A percentile compares a stretch with the other conserved stretches of the same genome.
Evolutionary conservation across 2,329 filamentous ascomycete genomes (phyloP).

Genomic region (Fusarium brevicatenulatum): DNA sequence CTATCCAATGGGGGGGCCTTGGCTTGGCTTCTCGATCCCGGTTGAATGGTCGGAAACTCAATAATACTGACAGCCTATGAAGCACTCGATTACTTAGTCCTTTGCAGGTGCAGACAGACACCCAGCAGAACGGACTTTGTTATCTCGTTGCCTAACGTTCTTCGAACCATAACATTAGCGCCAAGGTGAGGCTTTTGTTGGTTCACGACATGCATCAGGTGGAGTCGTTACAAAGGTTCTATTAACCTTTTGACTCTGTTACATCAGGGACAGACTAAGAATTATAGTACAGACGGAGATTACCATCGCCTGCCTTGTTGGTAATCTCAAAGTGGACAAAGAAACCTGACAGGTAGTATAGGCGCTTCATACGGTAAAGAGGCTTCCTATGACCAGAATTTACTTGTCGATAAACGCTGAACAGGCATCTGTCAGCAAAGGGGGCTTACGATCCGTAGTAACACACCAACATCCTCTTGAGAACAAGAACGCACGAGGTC

Average conservation of each 20-base stretch:
- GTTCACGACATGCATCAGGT: neutral
- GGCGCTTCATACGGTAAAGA: neutral
- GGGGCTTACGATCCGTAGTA: neutral
- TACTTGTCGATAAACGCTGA: neutral
- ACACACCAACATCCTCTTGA: constrained; percentile 1
- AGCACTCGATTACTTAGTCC: neutral
- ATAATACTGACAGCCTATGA: neutral
- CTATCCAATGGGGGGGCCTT: neutral
- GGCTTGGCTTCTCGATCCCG: neutral
- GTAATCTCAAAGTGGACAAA: neutral
- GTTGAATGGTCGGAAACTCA: neutral
- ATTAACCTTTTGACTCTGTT: neutral
- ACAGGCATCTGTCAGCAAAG: neutral
- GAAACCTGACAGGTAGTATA: neutral
- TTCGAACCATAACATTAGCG: neutral
- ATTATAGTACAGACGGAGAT: neutral
- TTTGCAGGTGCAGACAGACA: neutral
- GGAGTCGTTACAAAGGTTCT: constrained; percentile 6
- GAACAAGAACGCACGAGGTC: constrained; percentile 18
- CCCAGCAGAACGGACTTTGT: neutral
- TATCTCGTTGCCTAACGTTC: neutral
- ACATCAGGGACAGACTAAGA: neutral
- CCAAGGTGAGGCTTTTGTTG: constrained; percentile 1
- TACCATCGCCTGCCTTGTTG: neutral
- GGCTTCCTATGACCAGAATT: neutral